Percentiles rank a stretch among this genome's conserved stretches.
phyloP scores from a whole-genome alignment of 805 yeast genomes.

The Candida pseudofarinosa region DNA sequence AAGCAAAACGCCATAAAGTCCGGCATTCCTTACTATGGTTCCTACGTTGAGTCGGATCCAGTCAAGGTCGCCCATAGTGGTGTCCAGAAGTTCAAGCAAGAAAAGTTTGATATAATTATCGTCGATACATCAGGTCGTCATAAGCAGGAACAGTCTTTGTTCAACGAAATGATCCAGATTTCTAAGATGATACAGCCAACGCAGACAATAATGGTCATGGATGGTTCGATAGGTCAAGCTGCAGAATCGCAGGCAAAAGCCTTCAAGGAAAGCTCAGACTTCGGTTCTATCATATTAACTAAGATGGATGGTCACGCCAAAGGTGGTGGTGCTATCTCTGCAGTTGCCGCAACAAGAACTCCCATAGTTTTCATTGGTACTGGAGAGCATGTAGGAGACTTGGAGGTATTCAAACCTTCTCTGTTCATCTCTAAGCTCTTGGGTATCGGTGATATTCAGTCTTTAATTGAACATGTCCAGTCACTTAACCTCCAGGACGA shows the following conservation, averaged over 20 bases:
- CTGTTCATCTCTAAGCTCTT: constrained; percentile 86
- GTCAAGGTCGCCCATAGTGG: constrained; percentile 89
- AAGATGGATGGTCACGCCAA: constrained; percentile 98
- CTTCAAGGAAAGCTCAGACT: constrained; percentile 86
- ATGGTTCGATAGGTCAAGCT: constrained; percentile 97
- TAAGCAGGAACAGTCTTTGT: constrained; percentile 87
- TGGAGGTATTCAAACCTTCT: constrained; percentile 86
- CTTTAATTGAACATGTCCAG: constrained; percentile 90
- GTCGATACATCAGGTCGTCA: constrained; percentile 99
- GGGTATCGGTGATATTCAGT: constrained; percentile 94
- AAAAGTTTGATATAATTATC: constrained; percentile 86
- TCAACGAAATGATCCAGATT: constrained; percentile 92
- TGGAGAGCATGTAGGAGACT: constrained; percentile 93
- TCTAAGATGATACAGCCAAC: constrained; percentile 85
- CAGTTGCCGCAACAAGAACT: constrained; percentile 94
- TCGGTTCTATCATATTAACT: constrained; percentile 92
- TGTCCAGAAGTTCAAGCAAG: constrained; percentile 85
- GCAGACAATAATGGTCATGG: constrained; percentile 96
- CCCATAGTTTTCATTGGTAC: constrained; percentile 97
- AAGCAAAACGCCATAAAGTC: constrained; percentile 97
- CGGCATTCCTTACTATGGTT: constrained; percentile 89
- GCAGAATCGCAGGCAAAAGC: constrained; percentile 95
- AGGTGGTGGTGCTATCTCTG: constrained; percentile 99
- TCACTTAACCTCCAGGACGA: constrained; percentile 64
- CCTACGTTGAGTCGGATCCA: constrained; percentile 94